These are phyloP conservation scores for Trichoderma guizhouense DNA, from an alignment of 2,329 filamentous ascomycete species.

Conservation along the genomic window DNA sequence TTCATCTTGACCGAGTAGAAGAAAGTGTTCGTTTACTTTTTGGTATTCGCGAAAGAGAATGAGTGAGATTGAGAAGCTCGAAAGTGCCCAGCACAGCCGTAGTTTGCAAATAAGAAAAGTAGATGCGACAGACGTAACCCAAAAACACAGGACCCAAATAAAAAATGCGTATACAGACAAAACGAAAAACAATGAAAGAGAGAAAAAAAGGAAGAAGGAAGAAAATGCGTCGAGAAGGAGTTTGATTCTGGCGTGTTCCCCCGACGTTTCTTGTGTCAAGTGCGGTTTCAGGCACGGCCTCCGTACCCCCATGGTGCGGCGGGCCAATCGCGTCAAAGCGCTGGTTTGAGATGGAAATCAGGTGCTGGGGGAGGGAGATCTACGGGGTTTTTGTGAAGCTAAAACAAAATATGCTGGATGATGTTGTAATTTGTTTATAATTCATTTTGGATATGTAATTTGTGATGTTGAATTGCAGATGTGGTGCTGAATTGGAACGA, in stretches of 20 bases:
- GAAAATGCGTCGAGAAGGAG: neutral
- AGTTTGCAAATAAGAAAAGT: neutral
- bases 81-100: neutral
- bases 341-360: neutral
- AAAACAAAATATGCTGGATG: neutral
- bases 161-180: neutral
- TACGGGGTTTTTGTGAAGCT: neutral
- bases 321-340: neutral
- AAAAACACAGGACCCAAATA: neutral
- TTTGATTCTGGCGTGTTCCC: neutral
- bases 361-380: neutral
- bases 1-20: constrained; percentile 27
- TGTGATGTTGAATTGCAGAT: neutral
- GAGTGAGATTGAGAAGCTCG: neutral
- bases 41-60: neutral
- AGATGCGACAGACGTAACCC: neutral
- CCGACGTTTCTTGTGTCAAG: constrained; percentile 8
- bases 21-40: neutral
- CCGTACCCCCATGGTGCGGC: neutral
- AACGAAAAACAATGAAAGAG: constrained; percentile 6
- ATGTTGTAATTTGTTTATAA: neutral
- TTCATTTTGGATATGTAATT: neutral
- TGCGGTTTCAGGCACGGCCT: constrained; percentile 4
- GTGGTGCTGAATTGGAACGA: neutral
- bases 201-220: neutral